Percentiles rank a stretch among this genome's conserved stretches.
Conservation (phyloP, 106 monocot species). For the Phalaenopsis aphrodite region DNA sequence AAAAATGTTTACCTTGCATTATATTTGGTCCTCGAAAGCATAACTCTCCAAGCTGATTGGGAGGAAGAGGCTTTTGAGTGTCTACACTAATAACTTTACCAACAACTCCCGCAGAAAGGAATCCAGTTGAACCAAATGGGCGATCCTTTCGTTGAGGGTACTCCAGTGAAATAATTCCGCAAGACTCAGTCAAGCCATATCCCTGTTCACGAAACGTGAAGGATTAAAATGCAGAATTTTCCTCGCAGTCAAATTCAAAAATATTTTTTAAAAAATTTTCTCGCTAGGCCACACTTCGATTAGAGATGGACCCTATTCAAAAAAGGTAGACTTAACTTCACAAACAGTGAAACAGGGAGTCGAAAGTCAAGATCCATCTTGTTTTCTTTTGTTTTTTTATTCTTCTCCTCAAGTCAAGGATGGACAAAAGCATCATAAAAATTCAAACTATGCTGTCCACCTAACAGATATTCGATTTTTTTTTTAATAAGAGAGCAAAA, state of each 20-base stretch:
- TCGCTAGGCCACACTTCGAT: too few species aligned
- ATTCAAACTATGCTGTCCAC: neutral
- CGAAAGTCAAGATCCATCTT: neutral
- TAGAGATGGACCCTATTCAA: too few species aligned
- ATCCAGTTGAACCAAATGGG: constrained; percentile 55
- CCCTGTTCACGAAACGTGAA: constrained; percentile 31
- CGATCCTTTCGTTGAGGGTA: constrained; percentile 24
- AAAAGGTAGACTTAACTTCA: neutral
- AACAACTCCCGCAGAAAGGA: constrained; percentile 39
- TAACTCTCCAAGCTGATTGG: constrained; percentile 73
- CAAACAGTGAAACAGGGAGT: neutral
- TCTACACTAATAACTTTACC: constrained; percentile 62
- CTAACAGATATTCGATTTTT: too few species aligned
- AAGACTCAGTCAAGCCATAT: constrained; percentile 86
- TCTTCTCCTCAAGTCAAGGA: too few species aligned
- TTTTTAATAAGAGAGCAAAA: too few species aligned
- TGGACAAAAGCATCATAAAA: neutral
- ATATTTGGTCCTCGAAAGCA: constrained; percentile 82
- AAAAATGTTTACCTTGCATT: constrained; percentile 62
- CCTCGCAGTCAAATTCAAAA: too few species aligned
- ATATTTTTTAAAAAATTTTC: too few species aligned
- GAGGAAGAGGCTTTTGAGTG: constrained; percentile 56
- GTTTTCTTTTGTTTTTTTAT: too few species aligned
- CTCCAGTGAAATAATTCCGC: constrained; percentile 62
- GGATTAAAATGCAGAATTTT: too few species aligned